These are phyloP conservation scores for Colletotrichum chlorophyti DNA, from an alignment of 2,329 filamentous ascomycete species.

Conservation along the genomic window DNA sequence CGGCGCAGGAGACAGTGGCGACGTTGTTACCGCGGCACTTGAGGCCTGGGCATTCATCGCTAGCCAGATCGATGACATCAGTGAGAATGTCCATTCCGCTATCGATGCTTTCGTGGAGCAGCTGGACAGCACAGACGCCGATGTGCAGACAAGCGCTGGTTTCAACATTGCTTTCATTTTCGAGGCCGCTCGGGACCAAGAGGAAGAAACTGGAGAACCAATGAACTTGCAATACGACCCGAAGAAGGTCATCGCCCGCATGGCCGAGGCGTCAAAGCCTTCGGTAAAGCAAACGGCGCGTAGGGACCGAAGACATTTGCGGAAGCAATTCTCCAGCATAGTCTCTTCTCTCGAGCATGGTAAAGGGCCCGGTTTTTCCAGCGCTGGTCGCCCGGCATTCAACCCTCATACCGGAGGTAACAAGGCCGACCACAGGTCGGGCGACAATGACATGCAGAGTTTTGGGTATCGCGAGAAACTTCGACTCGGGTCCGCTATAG, in stretches of 20 bases:
- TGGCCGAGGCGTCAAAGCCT: constrained; percentile 54
- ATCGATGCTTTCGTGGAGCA: constrained; percentile 87
- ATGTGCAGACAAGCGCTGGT: constrained; percentile 79
- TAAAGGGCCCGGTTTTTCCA: constrained; percentile 62
- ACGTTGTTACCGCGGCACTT: constrained; percentile 76
- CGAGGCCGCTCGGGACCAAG: constrained; percentile 67
- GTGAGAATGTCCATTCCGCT: constrained; percentile 72
- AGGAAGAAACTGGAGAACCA: constrained; percentile 55
- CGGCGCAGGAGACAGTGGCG: constrained; percentile 72
- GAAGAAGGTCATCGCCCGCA: constrained; percentile 52
- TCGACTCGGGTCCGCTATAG: constrained; percentile 51
- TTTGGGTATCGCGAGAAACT: constrained; percentile 61
- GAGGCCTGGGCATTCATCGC: constrained; percentile 83
- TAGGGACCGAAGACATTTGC: constrained; percentile 54
- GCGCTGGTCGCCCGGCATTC: constrained; percentile 47
- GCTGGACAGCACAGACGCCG: constrained; percentile 75
- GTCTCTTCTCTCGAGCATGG: constrained; percentile 61
- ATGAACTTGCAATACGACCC: constrained; percentile 59
- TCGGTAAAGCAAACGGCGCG: constrained; percentile 58
- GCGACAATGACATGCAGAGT: constrained; percentile 42
- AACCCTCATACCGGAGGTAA: constrained; percentile 51
- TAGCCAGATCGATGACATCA: constrained; percentile 77
- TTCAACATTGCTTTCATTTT: constrained; percentile 84
- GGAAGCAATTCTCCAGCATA: constrained; percentile 57
- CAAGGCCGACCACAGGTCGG: constrained; percentile 41